A percentile compares a stretch with the other conserved stretches of the same genome.
Conservation (phyloP, 2,329 filamentous ascomycete genomes). For the Dactylellina sp. region DNA sequence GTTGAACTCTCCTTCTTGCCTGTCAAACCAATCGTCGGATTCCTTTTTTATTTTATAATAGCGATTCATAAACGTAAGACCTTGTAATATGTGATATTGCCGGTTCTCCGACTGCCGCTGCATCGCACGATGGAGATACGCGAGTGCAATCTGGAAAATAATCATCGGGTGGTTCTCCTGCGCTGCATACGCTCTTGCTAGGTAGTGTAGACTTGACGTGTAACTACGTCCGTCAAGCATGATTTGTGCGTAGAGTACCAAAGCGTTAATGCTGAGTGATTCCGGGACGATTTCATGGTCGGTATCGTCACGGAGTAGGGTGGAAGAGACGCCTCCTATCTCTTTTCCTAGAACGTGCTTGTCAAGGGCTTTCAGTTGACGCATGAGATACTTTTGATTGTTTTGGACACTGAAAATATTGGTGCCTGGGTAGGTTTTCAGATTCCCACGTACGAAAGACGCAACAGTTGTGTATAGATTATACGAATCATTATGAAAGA, state of each 20-base stretch:
- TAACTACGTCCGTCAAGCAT: conserved; percentile 86
- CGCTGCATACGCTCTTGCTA: conserved; percentile 79
- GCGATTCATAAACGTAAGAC: conserved; percentile 80
- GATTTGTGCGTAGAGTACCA: conserved; percentile 91
- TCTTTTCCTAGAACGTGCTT: conserved; percentile 71
- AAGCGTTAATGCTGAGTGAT: conserved; percentile 79
- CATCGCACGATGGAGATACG: conserved; percentile 87
- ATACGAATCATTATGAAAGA: conserved; percentile 83
- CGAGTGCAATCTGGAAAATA: conserved; percentile 82
- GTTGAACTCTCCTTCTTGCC: conserved; percentile 85
- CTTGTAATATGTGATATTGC: conserved; percentile 87
- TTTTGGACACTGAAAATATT: conserved; percentile 61
- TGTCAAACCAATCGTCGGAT: conserved; percentile 62
- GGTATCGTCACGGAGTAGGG: conserved; percentile 62
- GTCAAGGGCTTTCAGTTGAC: conserved; percentile 92
- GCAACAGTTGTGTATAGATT: conserved; percentile 64
- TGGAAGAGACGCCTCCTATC: conserved; percentile 61
- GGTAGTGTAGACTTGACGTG: conserved; percentile 76
- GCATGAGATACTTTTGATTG: conserved; percentile 85
- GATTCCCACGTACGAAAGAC: conserved; percentile 58
- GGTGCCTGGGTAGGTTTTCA: conserved; percentile 58
- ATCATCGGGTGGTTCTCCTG: conserved; percentile 81
- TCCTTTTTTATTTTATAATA: conserved; percentile 74
- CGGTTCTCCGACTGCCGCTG: conserved; percentile 91
- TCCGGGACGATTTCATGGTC: conserved; percentile 64